Base-by-base conservation (phyloP, 116 monocot genomes). In the Dioscorea cayenensis region DNA sequence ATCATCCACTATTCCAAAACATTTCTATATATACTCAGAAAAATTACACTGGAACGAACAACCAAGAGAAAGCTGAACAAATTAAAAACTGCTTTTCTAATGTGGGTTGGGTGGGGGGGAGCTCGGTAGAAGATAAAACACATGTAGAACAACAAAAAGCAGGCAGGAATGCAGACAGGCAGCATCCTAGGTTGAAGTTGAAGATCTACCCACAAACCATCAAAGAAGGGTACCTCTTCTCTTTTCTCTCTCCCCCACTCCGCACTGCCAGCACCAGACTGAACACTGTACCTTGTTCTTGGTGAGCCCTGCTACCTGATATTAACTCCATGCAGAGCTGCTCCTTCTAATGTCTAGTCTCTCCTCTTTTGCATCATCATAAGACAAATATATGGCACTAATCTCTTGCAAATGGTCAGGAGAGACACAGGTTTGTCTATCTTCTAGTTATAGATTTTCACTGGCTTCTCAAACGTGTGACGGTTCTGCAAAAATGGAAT, bases 371-470 rank as follows among this genome's bases (percentile, higher is more conserved):
- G 43, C 43, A 43, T 55, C 55, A 55, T 55, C 16, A n/a, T 55
- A 55, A n/a, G 14, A 27, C 62, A 62, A 11, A 55, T 7, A 23
- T 6, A 62, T 62, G 5, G n/a, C 25, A 27, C 7, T 27, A 62
- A 27, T 20, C 5, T 22, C 23, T 28, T 27, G 3, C n/a, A 62
- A 27, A 27, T 27, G 62, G 1, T 22, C 5, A 3, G 20, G 25
- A 23, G 21, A 62, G 62, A 59, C 11, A 59, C 11, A 12, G 60
- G 25, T 62, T 68, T 62, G 16, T 43, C 28, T 28, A 60, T 29
- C 27, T 25, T 37, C 77, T 84, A 92, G 76, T 99, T 99, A 81
- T 91, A 99, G 73, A 99, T 99, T 84, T 84, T 94, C 81, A 99
- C 92, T 51, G 99, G 91, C 77, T 94, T 99, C 80, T 99, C 99